phyloP scores from a whole-genome alignment of 768 basidiomycete species.

The Hysterangium stoloniferum region DNA sequence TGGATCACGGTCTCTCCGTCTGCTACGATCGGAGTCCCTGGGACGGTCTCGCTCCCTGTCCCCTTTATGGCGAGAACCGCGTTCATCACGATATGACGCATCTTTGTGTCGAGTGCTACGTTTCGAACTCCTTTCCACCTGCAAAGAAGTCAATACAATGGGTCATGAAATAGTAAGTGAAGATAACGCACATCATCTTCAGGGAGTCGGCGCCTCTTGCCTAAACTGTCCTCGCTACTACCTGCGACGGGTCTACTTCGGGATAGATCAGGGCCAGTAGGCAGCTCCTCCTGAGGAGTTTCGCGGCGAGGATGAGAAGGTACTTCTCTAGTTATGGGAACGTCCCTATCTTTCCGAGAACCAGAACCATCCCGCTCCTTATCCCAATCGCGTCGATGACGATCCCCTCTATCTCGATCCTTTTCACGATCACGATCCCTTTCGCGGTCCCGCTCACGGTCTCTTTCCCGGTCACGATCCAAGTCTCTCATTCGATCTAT shows the following conservation, averaged over 20 bases:
- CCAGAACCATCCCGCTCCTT: conserved; percentile 27
- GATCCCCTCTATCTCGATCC: conserved; percentile 17
- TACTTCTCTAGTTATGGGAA: conserved; percentile 27
- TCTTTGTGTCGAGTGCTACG: conserved; percentile 73
- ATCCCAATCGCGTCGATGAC: conserved; percentile 9
- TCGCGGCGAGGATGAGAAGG: conserved; percentile 23
- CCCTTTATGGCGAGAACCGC: conserved; percentile 45
- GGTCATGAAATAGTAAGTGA: not conserved
- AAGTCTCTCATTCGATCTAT: conserved; percentile 41
- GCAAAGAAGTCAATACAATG: conserved; percentile 1
- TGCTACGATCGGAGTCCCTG: conserved; percentile 62
- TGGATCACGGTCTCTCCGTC: conserved; percentile 61
- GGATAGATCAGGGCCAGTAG: conserved; percentile 50
- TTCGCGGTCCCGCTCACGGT: conserved; percentile 17
- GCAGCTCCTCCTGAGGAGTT: conserved; percentile 42
- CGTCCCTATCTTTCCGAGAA: conserved; percentile 53
- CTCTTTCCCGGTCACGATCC: conserved; percentile 23
- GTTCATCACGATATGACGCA: conserved; percentile 56
- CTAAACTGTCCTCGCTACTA: conserved; percentile 54
- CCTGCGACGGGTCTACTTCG: conserved; percentile 42
- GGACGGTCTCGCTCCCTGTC: conserved; percentile 69
- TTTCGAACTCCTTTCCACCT: conserved; percentile 73
- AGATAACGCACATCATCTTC: conserved; percentile 63
- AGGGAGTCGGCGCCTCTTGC: conserved; percentile 58
- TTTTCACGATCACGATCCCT: conserved; percentile 23